phyloP scores from a whole-genome alignment of 2,329 filamentous ascomycete species.

The Alternaria longipes region DNA sequence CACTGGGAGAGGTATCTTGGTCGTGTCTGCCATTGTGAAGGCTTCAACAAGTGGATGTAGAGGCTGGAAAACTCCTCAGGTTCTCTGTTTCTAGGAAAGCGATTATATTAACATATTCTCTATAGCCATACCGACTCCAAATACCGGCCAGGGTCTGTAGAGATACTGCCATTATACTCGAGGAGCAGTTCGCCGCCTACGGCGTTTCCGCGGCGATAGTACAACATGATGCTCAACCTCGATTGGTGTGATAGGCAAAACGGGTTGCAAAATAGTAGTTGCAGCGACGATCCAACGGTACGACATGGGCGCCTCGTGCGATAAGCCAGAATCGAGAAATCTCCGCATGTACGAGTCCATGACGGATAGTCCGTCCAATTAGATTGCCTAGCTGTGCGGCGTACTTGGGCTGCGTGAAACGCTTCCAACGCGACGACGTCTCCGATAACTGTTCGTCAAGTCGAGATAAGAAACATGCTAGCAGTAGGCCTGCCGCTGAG shows the following conservation, averaged over 20 bases:
- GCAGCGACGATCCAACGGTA: constrained; percentile 9
- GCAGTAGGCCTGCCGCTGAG: background rate
- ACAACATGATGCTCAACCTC: background rate
- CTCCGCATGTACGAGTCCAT: background rate
- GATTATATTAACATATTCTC: background rate
- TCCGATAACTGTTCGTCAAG: background rate
- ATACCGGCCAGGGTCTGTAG: background rate
- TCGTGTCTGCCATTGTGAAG: constrained; percentile 28
- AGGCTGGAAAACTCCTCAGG: background rate
- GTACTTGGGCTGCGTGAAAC: background rate
- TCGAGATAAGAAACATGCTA: constrained; percentile 7
- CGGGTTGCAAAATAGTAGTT: background rate
- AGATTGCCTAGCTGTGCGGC: background rate
- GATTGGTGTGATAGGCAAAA: constrained; percentile 13
- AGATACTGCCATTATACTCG: constrained; percentile 1
- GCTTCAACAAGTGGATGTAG: background rate
- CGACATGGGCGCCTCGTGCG: constrained; percentile 2
- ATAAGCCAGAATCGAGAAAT: constrained; percentile 11
- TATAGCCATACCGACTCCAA: constrained; percentile 7
- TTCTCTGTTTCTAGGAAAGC: background rate
- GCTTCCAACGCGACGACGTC: background rate
- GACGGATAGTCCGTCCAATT: background rate
- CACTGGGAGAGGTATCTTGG: constrained; percentile 35
- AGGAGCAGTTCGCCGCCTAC: constrained; percentile 2
- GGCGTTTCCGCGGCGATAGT: constrained; percentile 14